Evolutionary conservation across 139 green algal species (phyloP).

Genomic region (Pleodorina starrii): DNA sequence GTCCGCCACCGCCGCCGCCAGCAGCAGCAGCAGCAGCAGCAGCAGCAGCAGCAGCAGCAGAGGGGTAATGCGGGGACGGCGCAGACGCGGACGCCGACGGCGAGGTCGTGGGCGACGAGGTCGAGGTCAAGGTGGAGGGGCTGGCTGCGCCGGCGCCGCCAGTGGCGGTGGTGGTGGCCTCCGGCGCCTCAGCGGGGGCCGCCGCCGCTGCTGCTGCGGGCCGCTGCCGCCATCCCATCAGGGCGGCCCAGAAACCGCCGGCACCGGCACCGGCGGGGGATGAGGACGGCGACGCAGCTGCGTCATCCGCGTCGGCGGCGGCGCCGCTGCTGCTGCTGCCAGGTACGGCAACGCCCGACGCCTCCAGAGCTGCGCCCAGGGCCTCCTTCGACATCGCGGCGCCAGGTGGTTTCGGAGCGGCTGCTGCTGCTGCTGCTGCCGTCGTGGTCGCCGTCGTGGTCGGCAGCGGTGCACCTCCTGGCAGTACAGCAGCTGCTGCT

Average conservation of each 20-base stretch:
- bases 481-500: too few species aligned
- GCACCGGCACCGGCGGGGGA: too few species aligned
- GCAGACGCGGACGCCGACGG: too few species aligned
- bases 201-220: background rate
- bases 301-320: background rate
- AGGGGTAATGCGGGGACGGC: too few species aligned
- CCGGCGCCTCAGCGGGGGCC: background rate
- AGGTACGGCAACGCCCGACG: background rate
- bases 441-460: background rate
- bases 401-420: background rate
- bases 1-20: background rate
- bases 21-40: background rate
- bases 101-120: too few species aligned
- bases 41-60: background rate
- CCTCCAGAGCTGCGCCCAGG: background rate
- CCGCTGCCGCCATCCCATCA: too few species aligned
- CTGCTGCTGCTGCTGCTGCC: background rate
- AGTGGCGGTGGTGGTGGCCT: background rate
- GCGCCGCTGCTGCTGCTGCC: background rate
- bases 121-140: too few species aligned
- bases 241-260: too few species aligned
- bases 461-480: background rate
- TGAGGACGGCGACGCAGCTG: background rate
- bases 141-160: background rate
- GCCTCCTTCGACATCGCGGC: background rate